Conservation (phyloP, 2,329 filamentous ascomycete species). For the Alternaria gaisen region DNA sequence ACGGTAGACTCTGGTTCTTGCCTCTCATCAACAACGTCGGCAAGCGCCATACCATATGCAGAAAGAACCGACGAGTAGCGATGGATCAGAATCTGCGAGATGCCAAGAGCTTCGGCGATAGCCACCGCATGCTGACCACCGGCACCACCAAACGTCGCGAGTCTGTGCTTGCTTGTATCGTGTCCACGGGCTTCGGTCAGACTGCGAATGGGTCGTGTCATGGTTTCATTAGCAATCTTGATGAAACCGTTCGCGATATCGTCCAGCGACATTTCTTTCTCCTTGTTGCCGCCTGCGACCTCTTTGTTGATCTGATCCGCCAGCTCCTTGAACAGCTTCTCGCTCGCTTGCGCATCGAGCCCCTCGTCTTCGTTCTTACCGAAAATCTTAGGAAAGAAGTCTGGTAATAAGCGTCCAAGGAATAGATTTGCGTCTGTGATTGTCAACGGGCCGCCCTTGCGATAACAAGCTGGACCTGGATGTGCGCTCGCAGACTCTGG, state of each 20-base stretch:
- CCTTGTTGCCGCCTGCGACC: conserved; percentile 66
- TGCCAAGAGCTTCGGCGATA: conserved; percentile 84
- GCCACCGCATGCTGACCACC: conserved; percentile 93
- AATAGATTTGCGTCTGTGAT: conserved; percentile 95
- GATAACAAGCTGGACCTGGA: conserved; percentile 88
- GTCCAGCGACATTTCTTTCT: conserved; percentile 75
- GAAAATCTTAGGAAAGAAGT: conserved; percentile 96
- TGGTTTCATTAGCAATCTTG: conserved; percentile 88
- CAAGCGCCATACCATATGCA: conserved; percentile 90
- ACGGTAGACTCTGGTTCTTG: conserved; percentile 76
- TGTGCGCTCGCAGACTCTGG: conserved; percentile 90
- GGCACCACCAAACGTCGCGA: conserved; percentile 91
- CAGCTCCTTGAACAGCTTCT: conserved; percentile 77
- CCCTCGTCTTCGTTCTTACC: conserved; percentile 86
- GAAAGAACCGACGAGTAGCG: conserved; percentile 89
- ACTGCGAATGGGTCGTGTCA: conserved; percentile 89
- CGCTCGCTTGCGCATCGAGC: conserved; percentile 78
- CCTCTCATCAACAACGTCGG: conserved; percentile 90
- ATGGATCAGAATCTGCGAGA: conserved; percentile 85
- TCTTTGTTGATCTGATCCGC: conserved; percentile 81
- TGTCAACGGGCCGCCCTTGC: conserved; percentile 86
- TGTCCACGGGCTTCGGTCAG: conserved; percentile 93
- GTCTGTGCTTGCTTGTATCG: conserved; percentile 86
- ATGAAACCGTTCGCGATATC: conserved; percentile 91
- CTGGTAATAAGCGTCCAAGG: conserved; percentile 82